Evolutionary conservation across 2,329 filamentous ascomycete genomes (phyloP), one percentile per base, ranked within the genome.

Genomic region (Fusarium goolgardi): DNA sequence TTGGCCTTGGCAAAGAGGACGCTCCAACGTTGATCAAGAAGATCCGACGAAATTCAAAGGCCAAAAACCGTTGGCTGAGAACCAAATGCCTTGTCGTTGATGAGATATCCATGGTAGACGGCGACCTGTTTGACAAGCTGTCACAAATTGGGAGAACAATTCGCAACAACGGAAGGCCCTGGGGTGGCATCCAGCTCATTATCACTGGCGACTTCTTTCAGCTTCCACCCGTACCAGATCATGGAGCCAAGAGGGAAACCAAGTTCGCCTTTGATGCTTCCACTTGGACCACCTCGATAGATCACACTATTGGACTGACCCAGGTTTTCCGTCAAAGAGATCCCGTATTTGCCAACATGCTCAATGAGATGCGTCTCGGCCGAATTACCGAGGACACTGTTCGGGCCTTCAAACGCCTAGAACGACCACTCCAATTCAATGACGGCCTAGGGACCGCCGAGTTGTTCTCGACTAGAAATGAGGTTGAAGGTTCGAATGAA

Each of bases 151-250:
- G 94, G 16, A 88, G 95, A 57, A 88, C 85, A 5, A 89, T 99
- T 65, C 89, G 94, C 55, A 97, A 96, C 76, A 97, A 97, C 72
- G 94, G 93, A 12, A 87, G 93, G 12, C 92, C 96, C 0, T 99
- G 97, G 83, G 96, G 96, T 55, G 96, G 96, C 7, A 98, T 99
- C 45, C 96, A 99, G 72, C 85, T 99, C 31, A 88, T 99, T 58
- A 92, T 99, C 62, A 99, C 96, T 0, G 96, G 96, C 5, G 96
- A 99, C 75, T 99, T 99, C 80, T 99, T 99, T 79, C 96, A 99
- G 77, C 81, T 99, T 5, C 96, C 96, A 1, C 96, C 96, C 1
- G 96, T 99, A 2, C 94, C 95, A 2, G 94, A 97, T 35, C 83
- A 83, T 40, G 88, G 87, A 41, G 88, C 89, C 53, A 81, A 81